phyloP scores from a whole-genome alignment of 495 filamentous ascomycete species.

The Haplographium delicatum region DNA sequence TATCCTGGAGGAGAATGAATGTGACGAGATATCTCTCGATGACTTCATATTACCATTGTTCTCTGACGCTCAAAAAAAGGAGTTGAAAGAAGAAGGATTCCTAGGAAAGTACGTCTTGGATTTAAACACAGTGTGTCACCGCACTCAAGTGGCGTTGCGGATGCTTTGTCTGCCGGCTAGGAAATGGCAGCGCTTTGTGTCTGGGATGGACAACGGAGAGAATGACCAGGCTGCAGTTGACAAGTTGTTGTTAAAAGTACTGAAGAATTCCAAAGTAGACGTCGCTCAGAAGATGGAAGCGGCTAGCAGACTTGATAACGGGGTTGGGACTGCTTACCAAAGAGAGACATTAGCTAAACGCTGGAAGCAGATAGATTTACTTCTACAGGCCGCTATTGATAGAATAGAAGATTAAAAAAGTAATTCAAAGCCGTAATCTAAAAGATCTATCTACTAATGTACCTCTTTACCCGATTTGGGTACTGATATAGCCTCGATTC shows the following conservation, averaged over 20 bases:
- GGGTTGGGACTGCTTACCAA: conserved; percentile 9
- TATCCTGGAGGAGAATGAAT: conserved; percentile 48
- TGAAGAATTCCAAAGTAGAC: not conserved
- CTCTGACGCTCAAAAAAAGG: conserved; percentile 33
- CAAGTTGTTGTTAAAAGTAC: conserved; percentile 7
- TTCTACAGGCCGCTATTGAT: conserved; percentile 10
- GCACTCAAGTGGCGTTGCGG: conserved; percentile 53
- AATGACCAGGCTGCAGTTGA: conserved; percentile 15
- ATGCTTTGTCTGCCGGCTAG: conserved; percentile 9
- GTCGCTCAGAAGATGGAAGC: conserved; percentile 1
- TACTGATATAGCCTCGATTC: too few relatives aligned
- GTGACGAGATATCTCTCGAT: conserved; percentile 52
- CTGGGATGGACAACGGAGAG: conserved; percentile 16
- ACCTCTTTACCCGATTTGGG: too few relatives aligned
- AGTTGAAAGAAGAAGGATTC: conserved; percentile 43
- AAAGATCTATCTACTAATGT: not conserved
- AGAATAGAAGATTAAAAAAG: conserved; percentile 18
- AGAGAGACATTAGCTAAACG: conserved; percentile 17
- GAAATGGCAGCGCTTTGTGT: conserved; percentile 16
- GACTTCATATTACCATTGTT: conserved; percentile 46
- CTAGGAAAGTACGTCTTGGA: conserved; percentile 33
- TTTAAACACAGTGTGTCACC: conserved; percentile 42
- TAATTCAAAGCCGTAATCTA: not conserved
- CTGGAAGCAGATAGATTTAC: conserved; percentile 22
- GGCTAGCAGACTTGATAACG: not conserved